Conservation (phyloP, 148 eudicot genomes). For the Amaranthus hypochondriacus region DNA sequence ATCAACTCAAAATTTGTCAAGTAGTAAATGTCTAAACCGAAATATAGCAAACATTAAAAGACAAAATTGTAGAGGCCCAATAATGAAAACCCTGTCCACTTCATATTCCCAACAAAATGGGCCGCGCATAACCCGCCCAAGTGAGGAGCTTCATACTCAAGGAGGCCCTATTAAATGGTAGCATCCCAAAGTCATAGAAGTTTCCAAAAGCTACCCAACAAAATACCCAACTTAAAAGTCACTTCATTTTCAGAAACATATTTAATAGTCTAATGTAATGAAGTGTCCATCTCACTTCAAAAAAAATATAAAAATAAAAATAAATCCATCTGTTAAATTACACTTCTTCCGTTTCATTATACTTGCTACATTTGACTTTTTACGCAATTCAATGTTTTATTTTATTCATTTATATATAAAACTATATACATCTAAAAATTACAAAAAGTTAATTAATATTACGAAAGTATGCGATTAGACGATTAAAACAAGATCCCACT, state of each 20-base stretch:
- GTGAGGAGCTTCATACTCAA: slow-evolving; percentile 9
- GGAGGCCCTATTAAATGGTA: background rate
- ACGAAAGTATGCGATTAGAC: too few relatives aligned
- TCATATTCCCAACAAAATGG: slow-evolving; percentile 33
- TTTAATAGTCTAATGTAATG: too few relatives aligned
- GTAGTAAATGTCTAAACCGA: slow-evolving; percentile 10
- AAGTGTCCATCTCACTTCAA: too few relatives aligned
- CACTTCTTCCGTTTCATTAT: too few relatives aligned
- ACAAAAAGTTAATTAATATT: too few relatives aligned
- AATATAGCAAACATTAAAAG: slow-evolving; percentile 1
- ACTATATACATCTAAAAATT: too few relatives aligned
- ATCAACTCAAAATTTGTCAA: slow-evolving; percentile 7
- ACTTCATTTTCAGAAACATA: background rate
- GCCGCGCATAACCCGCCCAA: slow-evolving; percentile 27
- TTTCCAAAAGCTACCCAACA: slow-evolving; percentile 35
- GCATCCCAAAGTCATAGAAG: slow-evolving; percentile 33
- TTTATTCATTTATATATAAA: too few relatives aligned
- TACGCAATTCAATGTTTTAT: too few relatives aligned
- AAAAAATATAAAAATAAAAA: too few relatives aligned
- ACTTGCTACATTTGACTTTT: too few relatives aligned
- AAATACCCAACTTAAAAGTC: slow-evolving; percentile 1
- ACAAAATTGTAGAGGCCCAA: slow-evolving; percentile 14
- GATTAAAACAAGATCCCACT: too few relatives aligned
- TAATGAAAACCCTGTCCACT: background rate
- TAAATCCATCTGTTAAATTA: too few relatives aligned